These are phyloP conservation scores for Fonsecaea multimorphosa DNA, from an alignment of 2,329 filamentous ascomycete genomes.

Conservation along the genomic window DNA sequence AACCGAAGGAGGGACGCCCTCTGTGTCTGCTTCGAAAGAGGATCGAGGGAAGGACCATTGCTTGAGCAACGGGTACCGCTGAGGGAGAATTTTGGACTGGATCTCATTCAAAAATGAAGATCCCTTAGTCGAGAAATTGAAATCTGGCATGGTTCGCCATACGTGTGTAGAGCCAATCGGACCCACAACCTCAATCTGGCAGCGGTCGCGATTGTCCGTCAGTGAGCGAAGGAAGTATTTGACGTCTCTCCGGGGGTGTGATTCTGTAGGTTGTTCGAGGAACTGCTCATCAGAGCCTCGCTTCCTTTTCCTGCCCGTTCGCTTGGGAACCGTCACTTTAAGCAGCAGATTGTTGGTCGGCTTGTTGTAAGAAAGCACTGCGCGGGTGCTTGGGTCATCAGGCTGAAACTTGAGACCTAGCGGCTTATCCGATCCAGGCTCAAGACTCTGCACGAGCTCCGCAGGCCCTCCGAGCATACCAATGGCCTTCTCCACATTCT, in stretches of 20 bases:
- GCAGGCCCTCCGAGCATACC: conserved; percentile 65
- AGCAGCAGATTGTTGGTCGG: conserved; percentile 83
- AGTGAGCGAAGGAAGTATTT: conserved; percentile 66
- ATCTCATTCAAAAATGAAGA: conserved; percentile 75
- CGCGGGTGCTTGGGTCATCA: conserved; percentile 77
- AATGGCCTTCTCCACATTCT: conserved; percentile 68
- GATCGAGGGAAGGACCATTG: conserved; percentile 71
- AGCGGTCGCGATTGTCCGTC: conserved; percentile 71
- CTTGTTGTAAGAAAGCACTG: conserved; percentile 76
- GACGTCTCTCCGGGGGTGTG: conserved; percentile 58
- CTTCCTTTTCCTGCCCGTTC: conserved; percentile 86
- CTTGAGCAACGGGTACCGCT: conserved; percentile 69
- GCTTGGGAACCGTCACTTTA: conserved; percentile 82
- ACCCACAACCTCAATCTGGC: conserved; percentile 73
- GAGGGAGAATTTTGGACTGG: conserved; percentile 71
- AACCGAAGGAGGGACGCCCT: conserved; percentile 71
- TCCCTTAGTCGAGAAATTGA: conserved; percentile 75
- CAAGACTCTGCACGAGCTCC: conserved; percentile 61
- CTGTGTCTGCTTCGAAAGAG: conserved; percentile 64
- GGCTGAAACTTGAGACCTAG: conserved; percentile 77
- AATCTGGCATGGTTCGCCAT: conserved; percentile 82
- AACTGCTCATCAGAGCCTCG: conserved; percentile 74
- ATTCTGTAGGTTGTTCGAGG: conserved; percentile 51
- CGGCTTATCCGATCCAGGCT: conserved; percentile 54
- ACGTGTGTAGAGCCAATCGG: conserved; percentile 80